A percentile compares a stretch with the other conserved stretches of the same genome.
Evolutionary conservation across 305 asterid genomes (phyloP).

Genomic region (Solanum hybrid): DNA sequence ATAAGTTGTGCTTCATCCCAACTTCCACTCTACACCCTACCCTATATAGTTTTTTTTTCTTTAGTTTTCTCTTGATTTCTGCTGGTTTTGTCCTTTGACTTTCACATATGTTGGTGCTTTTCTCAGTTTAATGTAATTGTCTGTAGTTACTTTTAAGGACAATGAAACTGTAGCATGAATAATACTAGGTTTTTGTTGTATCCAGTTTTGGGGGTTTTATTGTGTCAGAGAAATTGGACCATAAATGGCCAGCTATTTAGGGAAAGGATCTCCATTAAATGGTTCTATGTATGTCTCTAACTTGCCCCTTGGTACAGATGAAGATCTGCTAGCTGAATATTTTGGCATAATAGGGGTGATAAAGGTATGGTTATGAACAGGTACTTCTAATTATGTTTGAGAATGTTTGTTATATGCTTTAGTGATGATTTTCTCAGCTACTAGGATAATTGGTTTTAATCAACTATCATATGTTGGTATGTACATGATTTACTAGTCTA

Average conservation of each 20-base stretch:
- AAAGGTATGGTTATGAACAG: conserved; percentile 47
- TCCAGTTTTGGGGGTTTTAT: conserved; percentile 7
- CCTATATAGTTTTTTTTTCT: not conserved
- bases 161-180: not conserved
- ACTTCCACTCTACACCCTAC: not conserved
- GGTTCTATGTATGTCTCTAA: conserved; percentile 80
- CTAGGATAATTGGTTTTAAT: too few relatives aligned
- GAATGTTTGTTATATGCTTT: not conserved
- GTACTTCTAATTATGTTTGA: conserved; percentile 6
- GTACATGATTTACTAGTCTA: too few relatives aligned
- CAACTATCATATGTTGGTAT: too few relatives aligned
- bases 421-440: too few relatives aligned
- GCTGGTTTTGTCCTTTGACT: not conserved
- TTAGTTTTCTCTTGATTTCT: not conserved
- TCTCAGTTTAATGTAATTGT: not conserved
- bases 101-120: not conserved
- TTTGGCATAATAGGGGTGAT: conserved; percentile 92
- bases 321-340: conserved; percentile 79
- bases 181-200: not conserved
- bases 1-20: not conserved
- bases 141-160: not conserved
- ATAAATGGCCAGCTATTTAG: conserved; percentile 55
- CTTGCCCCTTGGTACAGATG: conserved; percentile 78
- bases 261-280: conserved; percentile 55
- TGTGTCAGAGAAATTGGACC: conserved; percentile 41